These are phyloP conservation scores for Scenedesmus sp. DNA, from an alignment of 163 green algal genomes.

Conservation along the genomic window DNA sequence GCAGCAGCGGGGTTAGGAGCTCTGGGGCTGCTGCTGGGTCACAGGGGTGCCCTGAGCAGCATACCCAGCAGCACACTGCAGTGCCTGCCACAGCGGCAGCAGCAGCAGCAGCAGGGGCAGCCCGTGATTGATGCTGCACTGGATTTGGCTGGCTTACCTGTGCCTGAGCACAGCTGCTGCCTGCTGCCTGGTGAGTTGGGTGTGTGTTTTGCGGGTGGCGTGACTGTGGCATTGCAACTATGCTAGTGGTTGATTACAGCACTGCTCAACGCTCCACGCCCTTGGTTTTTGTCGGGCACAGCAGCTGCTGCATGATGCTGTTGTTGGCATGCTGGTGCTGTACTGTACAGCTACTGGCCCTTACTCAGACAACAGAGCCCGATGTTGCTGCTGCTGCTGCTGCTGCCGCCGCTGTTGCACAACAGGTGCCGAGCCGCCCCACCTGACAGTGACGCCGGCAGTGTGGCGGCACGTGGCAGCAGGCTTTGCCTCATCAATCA, in stretches of 20 bases:
- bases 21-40: background rate
- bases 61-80: background rate
- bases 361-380: background rate
- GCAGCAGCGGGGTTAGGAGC: conserved; percentile 20
- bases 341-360: background rate
- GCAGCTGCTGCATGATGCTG: background rate
- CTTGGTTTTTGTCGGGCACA: background rate
- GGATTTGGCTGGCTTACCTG: conserved; percentile 37
- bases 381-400: background rate
- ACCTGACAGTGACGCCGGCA: background rate
- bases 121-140: background rate
- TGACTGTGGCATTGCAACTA: too few species aligned
- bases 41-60: background rate
- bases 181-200: conserved; percentile 27
- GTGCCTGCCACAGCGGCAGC: conserved; percentile 5
- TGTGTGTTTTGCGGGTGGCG: background rate
- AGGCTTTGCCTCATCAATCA: background rate
- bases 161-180: conserved; percentile 26
- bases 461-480: conserved; percentile 17
- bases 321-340: too few species aligned
- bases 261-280: too few species aligned
- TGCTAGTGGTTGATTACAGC: too few species aligned
- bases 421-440: conserved; percentile 2
- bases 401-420: background rate
- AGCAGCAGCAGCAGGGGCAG: conserved; percentile 16